Percentiles rank a stretch among this genome's conserved stretches.
These are phyloP conservation scores for Chrysosphaeria jannelii DNA, from an alignment of 2,329 filamentous ascomycete species.

Conservation along the genomic window DNA sequence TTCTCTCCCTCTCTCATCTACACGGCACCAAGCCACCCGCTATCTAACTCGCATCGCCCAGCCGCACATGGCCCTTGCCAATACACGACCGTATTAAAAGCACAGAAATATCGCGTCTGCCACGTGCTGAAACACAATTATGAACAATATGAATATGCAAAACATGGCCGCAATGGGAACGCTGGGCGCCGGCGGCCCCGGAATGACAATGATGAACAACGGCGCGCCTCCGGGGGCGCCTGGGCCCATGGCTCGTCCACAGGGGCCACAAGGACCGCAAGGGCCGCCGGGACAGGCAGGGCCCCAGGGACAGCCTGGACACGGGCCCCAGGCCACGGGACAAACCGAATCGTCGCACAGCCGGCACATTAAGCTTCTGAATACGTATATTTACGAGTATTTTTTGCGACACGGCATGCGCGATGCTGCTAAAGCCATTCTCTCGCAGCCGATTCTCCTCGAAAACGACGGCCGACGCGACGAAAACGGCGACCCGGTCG, in stretches of 20 bases:
- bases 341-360: constrained; percentile 15
- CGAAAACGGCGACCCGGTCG: constrained; percentile 44
- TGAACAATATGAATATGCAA: constrained; percentile 28
- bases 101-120: no score
- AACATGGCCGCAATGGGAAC: constrained; percentile 40
- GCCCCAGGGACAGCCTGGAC: no score
- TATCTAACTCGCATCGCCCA: no score
- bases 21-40: no score
- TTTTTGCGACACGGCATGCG: constrained; percentile 65
- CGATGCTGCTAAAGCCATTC: constrained; percentile 50
- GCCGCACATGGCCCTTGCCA: no score
- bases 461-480: constrained; percentile 36
- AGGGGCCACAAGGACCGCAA: no score
- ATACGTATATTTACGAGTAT: constrained; percentile 79
- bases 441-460: constrained; percentile 36
- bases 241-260: constrained; percentile 6
- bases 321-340: constrained; percentile 8
- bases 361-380: no score
- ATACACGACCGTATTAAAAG: no score
- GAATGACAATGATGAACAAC: constrained; percentile 38
- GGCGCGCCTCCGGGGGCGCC: constrained; percentile 10
- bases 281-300: no score
- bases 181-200: constrained; percentile 31
- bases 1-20: no score
- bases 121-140: no score